Conservation (phyloP, 306 rosid genomes). For the Medicago ruthenica region DNA sequence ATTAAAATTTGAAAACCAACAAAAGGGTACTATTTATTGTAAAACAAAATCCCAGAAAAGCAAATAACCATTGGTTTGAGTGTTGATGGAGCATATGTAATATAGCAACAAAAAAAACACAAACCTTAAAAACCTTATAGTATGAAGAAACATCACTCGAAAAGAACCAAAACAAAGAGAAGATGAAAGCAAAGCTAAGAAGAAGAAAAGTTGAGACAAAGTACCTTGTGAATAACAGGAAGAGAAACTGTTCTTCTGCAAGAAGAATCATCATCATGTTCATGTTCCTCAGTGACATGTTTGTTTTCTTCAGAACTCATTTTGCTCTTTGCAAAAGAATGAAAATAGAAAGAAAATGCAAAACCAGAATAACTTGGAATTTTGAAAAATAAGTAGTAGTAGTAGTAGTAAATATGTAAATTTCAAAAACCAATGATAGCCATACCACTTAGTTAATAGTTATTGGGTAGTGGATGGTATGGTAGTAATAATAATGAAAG, state of each 20-base stretch:
- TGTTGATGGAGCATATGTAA: constrained; percentile 25
- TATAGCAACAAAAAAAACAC: not conserved
- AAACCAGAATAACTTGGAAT: constrained; percentile 34
- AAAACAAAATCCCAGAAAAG: not conserved
- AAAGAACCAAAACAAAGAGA: constrained; percentile 1
- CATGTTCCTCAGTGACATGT: constrained; percentile 39
- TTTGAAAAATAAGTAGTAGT: not conserved
- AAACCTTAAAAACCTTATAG: not conserved
- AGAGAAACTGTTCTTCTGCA: constrained; percentile 49
- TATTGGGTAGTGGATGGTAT: not conserved
- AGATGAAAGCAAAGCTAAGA: not conserved
- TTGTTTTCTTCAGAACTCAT: constrained; percentile 65
- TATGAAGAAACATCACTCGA: constrained; percentile 7
- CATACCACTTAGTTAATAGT: constrained; percentile 24
- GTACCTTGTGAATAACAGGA: constrained; percentile 63
- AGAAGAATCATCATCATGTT: constrained; percentile 41
- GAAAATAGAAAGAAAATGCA: not conserved
- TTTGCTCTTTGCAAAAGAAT: constrained; percentile 7
- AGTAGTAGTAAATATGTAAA: not conserved
- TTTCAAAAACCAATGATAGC: constrained; percentile 19
- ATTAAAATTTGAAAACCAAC: not conserved
- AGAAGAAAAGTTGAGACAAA: not conserved
- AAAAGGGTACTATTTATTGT: constrained; percentile 6
- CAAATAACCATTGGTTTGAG: not conserved
- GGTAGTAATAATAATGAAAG: not conserved